Conservation (phyloP, 257 asterid species). For the Solanum lignicaule region DNA sequence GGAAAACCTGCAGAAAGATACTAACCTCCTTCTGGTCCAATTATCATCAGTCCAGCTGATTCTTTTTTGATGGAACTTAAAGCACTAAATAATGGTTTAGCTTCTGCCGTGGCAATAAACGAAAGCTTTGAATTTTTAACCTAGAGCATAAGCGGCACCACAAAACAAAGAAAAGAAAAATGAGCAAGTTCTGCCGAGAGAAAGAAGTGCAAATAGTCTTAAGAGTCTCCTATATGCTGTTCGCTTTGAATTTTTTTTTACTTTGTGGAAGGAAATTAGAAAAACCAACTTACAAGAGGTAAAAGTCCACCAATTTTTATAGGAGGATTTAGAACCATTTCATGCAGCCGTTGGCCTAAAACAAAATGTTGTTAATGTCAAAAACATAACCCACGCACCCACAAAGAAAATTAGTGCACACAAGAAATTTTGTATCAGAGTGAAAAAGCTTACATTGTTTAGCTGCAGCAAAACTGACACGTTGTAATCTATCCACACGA, state of each 20-base stretch:
- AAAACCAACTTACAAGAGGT: slow-evolving; percentile 41
- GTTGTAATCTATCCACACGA: slow-evolving; percentile 71
- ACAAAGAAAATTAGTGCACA: not conserved
- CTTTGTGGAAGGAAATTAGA: not conserved
- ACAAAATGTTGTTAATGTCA: not conserved
- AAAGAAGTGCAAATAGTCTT: not conserved
- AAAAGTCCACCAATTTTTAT: slow-evolving; percentile 39
- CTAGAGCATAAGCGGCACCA: slow-evolving; percentile 21
- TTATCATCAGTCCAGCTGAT: slow-evolving; percentile 54
- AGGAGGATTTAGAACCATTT: slow-evolving; percentile 77
- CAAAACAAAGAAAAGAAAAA: not conserved
- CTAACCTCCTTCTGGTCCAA: slow-evolving; percentile 99
- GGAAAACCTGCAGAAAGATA: not conserved
- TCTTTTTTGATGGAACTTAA: slow-evolving; percentile 33
- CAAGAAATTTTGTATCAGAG: not conserved
- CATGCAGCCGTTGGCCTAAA: slow-evolving; percentile 87
- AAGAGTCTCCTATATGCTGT: not conserved
- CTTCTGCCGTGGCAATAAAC: slow-evolving; percentile 79
- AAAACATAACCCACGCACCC: not conserved
- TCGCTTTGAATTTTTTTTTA: not conserved
- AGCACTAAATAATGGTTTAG: slow-evolving; percentile 52
- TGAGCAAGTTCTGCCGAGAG: not conserved
- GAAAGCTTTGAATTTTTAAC: slow-evolving; percentile 54
- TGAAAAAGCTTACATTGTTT: slow-evolving; percentile 55
- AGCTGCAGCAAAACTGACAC: slow-evolving; percentile 79